A percentile compares a stretch with the other conserved stretches of the same genome.
Conservation (phyloP, 2,329 filamentous ascomycete genomes). For the Trichophyton verrucosum region DNA sequence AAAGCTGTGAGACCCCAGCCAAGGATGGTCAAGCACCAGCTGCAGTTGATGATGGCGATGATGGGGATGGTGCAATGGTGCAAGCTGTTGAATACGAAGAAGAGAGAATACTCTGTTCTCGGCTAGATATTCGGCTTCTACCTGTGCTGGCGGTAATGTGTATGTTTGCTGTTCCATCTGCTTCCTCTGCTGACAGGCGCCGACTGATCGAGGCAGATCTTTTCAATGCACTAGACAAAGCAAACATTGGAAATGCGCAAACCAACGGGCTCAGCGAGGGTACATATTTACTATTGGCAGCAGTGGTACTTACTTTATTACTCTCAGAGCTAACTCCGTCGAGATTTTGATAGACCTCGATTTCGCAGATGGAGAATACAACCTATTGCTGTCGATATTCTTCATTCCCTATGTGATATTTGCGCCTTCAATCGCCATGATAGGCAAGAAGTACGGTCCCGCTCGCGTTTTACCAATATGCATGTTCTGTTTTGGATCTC, state of each 20-base stretch:
- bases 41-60: background rate
- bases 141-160: slow-evolving; percentile 49
- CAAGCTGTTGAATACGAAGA: slow-evolving; percentile 33
- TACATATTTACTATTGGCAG: slow-evolving; percentile 12
- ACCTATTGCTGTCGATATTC: slow-evolving; percentile 58
- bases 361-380: slow-evolving; percentile 54
- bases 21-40: background rate
- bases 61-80: slow-evolving; percentile 16
- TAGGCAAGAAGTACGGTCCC: slow-evolving; percentile 57
- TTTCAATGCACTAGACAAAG: slow-evolving; percentile 42
- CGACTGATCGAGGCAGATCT: slow-evolving; percentile 32
- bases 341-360: slow-evolving; percentile 31
- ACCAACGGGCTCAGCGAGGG: slow-evolving; percentile 39
- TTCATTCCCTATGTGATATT: slow-evolving; percentile 63
- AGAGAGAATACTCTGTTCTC: slow-evolving; percentile 40
- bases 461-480: slow-evolving; percentile 51
- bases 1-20: background rate
- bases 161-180: slow-evolving; percentile 15
- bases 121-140: slow-evolving; percentile 41
- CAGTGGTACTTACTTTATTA: background rate
- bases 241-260: slow-evolving; percentile 45
- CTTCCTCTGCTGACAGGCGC: background rate
- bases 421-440: slow-evolving; percentile 51
- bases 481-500: slow-evolving; percentile 56
- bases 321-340: background rate